Conservation (phyloP, 2,329 filamentous ascomycete species). For the Hypoxylon sp. region DNA sequence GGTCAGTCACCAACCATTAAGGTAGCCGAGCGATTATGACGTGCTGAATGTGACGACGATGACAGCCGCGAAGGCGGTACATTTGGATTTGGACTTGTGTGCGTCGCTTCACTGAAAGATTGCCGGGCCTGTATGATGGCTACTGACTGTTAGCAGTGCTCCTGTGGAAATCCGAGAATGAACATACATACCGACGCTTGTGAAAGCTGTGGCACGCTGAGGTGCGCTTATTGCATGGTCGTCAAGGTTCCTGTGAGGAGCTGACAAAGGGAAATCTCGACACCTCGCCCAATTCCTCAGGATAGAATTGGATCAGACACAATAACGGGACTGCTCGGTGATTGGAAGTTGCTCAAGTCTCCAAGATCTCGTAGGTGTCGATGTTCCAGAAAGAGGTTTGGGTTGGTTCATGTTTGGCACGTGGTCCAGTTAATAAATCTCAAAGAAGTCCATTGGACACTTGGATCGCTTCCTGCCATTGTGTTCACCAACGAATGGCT, state of each 20-base stretch:
- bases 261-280: neutral
- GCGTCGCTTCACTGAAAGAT: neutral
- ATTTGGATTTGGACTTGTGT: constrained; percentile 24
- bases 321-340: too few species aligned
- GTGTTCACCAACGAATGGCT: neutral
- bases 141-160: constrained; percentile 14
- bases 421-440: too few species aligned
- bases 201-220: constrained; percentile 7
- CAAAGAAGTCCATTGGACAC: neutral
- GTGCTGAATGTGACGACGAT: neutral
- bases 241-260: constrained; percentile 9
- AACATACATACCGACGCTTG: constrained; percentile 16
- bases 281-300: too few species aligned
- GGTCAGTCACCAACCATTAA: constrained; percentile 4
- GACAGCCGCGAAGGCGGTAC: constrained; percentile 13
- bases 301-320: too few species aligned
- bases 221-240: constrained; percentile 20
- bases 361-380: too few species aligned
- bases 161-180: constrained; percentile 23
- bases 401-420: too few species aligned
- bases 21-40: neutral
- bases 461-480: neutral
- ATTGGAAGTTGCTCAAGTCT: too few species aligned
- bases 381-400: too few species aligned
- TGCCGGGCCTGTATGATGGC: neutral